Percentiles rank a stretch among this genome's conserved stretches.
Conservation (phyloP, 257 asterid genomes). For the Solanum chaucha region DNA sequence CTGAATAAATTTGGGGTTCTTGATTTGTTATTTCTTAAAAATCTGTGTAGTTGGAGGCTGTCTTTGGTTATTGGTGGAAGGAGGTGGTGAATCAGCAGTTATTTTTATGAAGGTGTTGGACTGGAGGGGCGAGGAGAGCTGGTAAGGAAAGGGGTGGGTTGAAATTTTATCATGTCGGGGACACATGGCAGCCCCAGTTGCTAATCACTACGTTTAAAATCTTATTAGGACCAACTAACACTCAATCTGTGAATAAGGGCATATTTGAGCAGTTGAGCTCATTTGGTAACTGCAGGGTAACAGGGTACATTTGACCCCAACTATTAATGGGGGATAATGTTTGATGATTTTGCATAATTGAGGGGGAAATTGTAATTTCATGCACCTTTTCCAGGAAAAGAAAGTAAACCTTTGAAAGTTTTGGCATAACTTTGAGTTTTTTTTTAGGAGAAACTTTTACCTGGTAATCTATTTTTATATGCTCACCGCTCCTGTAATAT, state of each 20-base stretch:
- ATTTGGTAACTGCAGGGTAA: background rate
- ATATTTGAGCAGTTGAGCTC: background rate
- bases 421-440: background rate
- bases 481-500: background rate
- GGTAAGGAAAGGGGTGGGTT: background rate
- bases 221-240: background rate
- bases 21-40: background rate
- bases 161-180: background rate
- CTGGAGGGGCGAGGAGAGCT: background rate
- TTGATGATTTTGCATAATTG: background rate
- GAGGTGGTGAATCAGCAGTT: background rate
- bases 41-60: background rate
- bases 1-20: background rate
- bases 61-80: background rate
- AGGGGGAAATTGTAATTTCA: background rate
- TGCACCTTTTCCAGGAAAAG: background rate
- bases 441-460: background rate
- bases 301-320: background rate
- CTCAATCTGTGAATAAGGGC: background rate
- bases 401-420: background rate
- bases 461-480: background rate
- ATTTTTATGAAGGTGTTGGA: background rate
- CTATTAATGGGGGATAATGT: background rate
- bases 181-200: background rate
- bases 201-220: background rate